Conservation (phyloP, 1,284 basidiomycete genomes). For the Cryptococcus sp. region DNA sequence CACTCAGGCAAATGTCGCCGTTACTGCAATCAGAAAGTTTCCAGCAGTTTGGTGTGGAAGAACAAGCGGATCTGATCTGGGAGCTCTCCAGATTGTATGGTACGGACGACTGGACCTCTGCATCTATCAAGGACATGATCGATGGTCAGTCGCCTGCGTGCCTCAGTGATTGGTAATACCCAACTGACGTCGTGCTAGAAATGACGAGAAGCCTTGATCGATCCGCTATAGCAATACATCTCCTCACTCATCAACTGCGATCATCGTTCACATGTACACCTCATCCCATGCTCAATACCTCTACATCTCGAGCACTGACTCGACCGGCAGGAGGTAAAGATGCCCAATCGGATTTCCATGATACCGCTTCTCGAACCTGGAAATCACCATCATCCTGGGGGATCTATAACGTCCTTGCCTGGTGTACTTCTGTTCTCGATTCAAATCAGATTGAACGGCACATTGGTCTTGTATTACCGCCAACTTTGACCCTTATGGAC, state of each 20-base stretch:
- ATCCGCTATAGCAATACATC: constrained; percentile 11
- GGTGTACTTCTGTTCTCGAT: constrained; percentile 11
- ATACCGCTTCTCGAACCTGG: constrained; percentile 22
- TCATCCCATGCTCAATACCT: constrained; percentile 26
- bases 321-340: constrained; percentile 26
- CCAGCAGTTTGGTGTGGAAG: constrained; percentile 15
- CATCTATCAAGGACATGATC: constrained; percentile 10
- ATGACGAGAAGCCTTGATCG: constrained; percentile 3
- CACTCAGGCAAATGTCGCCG: constrained; percentile 10
- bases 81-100: constrained; percentile 27
- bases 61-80: constrained; percentile 19
- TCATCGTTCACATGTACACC: constrained; percentile 24
- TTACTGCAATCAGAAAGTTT: constrained; percentile 11
- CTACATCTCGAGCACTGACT: constrained; percentile 20
- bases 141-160: constrained; percentile 19
- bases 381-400: constrained; percentile 31
- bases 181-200: constrained; percentile 8
- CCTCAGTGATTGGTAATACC: not conserved
- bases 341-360: constrained; percentile 31
- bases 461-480: constrained; percentile 41
- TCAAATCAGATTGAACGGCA: constrained; percentile 21
- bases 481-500: constrained; percentile 45
- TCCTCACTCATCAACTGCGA: constrained; percentile 19
- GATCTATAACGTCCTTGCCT: constrained; percentile 28
- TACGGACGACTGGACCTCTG: constrained; percentile 27